A percentile compares a stretch with the other conserved stretches of the same genome.
Evolutionary conservation across 192 early-diverging fungal genomes (phyloP).

Genomic region (Phlyctochytrium planicorne): DNA sequence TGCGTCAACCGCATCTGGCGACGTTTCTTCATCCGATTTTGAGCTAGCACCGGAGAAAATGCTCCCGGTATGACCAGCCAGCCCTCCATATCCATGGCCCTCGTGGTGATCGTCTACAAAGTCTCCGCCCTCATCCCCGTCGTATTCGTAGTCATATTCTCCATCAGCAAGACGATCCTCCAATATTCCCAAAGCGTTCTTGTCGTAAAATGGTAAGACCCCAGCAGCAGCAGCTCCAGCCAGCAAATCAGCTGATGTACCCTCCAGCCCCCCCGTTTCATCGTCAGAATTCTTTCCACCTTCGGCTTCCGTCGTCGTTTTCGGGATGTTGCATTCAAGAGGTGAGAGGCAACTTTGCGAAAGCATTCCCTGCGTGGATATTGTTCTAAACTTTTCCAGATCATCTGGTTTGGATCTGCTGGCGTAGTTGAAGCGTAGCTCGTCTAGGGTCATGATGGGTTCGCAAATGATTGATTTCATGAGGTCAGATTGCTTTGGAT

Average conservation of each 20-base stretch:
- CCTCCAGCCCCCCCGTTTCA: background rate
- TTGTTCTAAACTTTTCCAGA: background rate
- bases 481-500: background rate
- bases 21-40: no score
- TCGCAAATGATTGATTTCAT: background rate
- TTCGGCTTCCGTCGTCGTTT: background rate
- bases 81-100: no score
- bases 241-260: background rate
- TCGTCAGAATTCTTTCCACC: background rate
- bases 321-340: background rate
- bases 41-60: no score
- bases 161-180: background rate
- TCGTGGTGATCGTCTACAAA: no score
- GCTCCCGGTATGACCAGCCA: no score
- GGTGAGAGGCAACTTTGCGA: background rate
- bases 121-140: no score
- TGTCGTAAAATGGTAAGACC: background rate
- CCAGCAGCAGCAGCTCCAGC: slow-evolving; percentile 6
- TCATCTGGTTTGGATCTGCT: background rate
- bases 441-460: background rate
- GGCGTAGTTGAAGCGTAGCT: background rate
- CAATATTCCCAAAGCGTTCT: background rate
- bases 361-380: background rate
- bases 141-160: no score
- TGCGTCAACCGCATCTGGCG: no score